Evolutionary conservation across 106 monocot genomes (phyloP), one percentile per base, ranked within the genome.

Genomic region (Dioscorea alata): DNA sequence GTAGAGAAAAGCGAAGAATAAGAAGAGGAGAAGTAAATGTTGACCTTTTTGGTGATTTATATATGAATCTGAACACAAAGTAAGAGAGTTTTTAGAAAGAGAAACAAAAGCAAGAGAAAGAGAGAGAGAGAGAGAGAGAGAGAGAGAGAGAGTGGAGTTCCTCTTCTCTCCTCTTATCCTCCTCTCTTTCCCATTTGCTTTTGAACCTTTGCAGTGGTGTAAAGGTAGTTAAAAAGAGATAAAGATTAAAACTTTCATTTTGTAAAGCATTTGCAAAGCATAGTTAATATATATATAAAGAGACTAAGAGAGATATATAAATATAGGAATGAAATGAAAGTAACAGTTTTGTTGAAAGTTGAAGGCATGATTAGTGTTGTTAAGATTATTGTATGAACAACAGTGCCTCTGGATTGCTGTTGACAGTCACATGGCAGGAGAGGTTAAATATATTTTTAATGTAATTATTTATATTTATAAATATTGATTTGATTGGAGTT

Each of bases 331-430:
- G 19, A 59, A 59, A 5, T 6, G 20, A 12, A 23, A 20, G 2
- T 58, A 58, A 1, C 2, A 4, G 16, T 58, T 19, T 32, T 12
- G 8, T 63, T 32, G 35, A 63, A 63, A 63, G 33, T 15, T 35
- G 33, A 63, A 14, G 59, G 0, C 59, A 23, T 22, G 22, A 22
- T 22, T 59, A 6, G 28, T 28, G 28, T 28, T 23, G 19, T 12
- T 59, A 8, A 12, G n/a, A 59, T 4, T 23, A 59, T 20, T 23
- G 23, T 23, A 19, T 12, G 19, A 19, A 12, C 4, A 59, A 23
- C 59, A 63, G 28, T 33, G 34, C 63, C 63, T 63, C 63, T 32
- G 63, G 63, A 63, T 63, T 63, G 63, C 63, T 63, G 63, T 63
- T 63, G 63, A 16, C 34, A 63, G 34, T 34, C 63, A 63, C 63